Percentiles rank a stretch among this genome's conserved stretches.
These are phyloP conservation scores for Choiromyces venosus DNA, from an alignment of 495 filamentous ascomycete species.

Conservation along the genomic window DNA sequence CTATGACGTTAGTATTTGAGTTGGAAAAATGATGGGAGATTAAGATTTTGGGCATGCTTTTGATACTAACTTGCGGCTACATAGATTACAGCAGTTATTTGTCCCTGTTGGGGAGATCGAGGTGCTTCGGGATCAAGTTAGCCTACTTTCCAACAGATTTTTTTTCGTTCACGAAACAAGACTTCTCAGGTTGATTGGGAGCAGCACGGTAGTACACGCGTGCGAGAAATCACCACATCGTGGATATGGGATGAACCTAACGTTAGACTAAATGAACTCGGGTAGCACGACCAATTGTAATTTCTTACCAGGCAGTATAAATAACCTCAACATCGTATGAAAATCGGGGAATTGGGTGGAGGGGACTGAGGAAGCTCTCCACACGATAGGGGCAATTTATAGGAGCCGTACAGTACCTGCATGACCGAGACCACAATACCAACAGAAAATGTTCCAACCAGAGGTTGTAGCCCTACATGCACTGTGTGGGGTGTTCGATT, in stretches of 20 bases:
- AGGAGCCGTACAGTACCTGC: neutral
- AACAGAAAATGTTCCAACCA: neutral
- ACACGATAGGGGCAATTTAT: neutral
- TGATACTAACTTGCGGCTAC: neutral
- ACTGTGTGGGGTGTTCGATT: neutral
- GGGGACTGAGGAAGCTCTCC: neutral
- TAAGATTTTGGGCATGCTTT: neutral
- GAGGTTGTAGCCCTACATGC: neutral
- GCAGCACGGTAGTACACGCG: neutral
- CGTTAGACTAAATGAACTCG: neutral
- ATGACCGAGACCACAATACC: neutral
- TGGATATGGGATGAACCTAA: neutral
- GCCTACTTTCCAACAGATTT: neutral
- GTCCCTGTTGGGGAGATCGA: neutral
- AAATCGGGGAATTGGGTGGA: neutral
- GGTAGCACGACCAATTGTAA: neutral
- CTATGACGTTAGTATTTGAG: neutral
- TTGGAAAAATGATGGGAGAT: neutral
- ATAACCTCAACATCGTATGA: neutral
- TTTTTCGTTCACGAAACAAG: neutral
- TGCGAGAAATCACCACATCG: neutral
- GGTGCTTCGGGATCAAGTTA: neutral
- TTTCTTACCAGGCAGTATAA: neutral
- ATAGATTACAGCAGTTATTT: neutral
- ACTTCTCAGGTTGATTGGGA: neutral